Percentiles rank a stretch among this genome's conserved stretches.
Evolutionary conservation across 352 stramenopile genomes (phyloP).

Genomic region (Hyaloperonospora brassicae): DNA sequence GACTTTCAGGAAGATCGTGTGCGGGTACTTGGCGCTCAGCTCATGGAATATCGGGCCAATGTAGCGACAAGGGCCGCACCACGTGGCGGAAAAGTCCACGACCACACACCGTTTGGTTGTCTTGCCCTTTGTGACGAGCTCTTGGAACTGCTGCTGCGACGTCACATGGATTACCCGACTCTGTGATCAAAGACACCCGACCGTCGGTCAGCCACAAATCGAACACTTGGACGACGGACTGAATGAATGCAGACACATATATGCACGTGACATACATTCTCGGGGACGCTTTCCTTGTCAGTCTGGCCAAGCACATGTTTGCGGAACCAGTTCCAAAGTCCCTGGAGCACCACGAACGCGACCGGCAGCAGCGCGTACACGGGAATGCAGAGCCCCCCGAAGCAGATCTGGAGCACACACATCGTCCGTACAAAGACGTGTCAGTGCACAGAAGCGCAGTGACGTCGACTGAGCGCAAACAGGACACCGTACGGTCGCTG

Average conservation of each 20-base stretch:
- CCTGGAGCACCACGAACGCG: slow-evolving; percentile 60
- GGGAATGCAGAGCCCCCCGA: slow-evolving; percentile 69
- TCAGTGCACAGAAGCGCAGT: too few relatives aligned
- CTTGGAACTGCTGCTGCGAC: slow-evolving; percentile 62
- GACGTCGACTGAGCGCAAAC: not conserved
- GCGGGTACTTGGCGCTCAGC: slow-evolving; percentile 76
- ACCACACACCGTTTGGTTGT: slow-evolving; percentile 64
- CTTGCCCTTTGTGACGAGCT: slow-evolving; percentile 62
- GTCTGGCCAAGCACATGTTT: slow-evolving; percentile 51
- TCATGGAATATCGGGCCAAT: slow-evolving; percentile 84
- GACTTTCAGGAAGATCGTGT: slow-evolving; percentile 84
- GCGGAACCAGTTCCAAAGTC: slow-evolving; percentile 62
- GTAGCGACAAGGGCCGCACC: slow-evolving; percentile 82
- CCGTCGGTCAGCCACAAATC: too few relatives aligned
- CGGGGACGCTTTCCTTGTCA: slow-evolving; percentile 33
- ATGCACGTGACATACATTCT: slow-evolving; percentile 27
- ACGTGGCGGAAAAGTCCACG: slow-evolving; percentile 85
- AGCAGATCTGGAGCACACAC: slow-evolving; percentile 51
- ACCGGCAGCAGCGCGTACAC: slow-evolving; percentile 69
- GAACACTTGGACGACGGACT: too few relatives aligned
- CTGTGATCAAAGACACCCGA: slow-evolving; percentile 12
- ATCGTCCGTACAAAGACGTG: too few relatives aligned
- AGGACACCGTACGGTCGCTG: slow-evolving; percentile 21
- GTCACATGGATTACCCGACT: slow-evolving; percentile 63
- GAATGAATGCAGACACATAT: not conserved